Percentiles rank a stretch among this genome's conserved stretches.
Conservation (phyloP, 805 yeast genomes). For the Blastobotrys robertii region DNA sequence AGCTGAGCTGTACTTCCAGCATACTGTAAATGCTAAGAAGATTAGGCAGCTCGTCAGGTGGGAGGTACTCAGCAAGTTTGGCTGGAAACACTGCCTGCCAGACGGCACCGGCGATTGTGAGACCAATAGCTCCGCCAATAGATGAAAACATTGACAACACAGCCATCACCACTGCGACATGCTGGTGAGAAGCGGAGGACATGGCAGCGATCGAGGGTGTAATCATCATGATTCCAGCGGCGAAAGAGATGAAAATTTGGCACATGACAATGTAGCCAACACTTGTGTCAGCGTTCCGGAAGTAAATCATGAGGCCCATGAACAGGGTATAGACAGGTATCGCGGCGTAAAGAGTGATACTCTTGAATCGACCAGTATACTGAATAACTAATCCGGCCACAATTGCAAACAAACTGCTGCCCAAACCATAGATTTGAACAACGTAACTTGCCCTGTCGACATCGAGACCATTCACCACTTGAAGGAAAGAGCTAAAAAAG, state of each 20-base stretch:
- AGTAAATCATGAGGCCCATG: constrained; percentile 44
- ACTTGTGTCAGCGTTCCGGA: constrained; percentile 38
- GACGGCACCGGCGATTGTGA: constrained; percentile 49
- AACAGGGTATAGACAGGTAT: constrained; percentile 44
- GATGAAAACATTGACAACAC: constrained; percentile 41
- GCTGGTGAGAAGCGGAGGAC: constrained; percentile 44
- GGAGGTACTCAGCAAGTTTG: constrained; percentile 21
- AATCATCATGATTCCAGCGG: constrained; percentile 54
- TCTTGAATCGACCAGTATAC: constrained; percentile 38
- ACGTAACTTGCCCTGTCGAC: constrained; percentile 41
- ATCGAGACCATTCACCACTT: constrained; percentile 49
- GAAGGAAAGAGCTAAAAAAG: constrained; percentile 48
- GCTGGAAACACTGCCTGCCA: constrained; percentile 37
- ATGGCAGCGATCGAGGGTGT: constrained; percentile 44
- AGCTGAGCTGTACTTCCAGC: constrained; percentile 6
- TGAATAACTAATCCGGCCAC: constrained; percentile 28
- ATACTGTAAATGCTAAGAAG: constrained; percentile 11
- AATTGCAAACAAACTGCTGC: constrained; percentile 38
- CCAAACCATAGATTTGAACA: constrained; percentile 10
- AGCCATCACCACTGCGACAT: constrained; percentile 46
- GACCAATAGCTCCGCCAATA: constrained; percentile 51
- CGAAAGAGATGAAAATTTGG: constrained; percentile 50
- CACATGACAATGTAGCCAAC: constrained; percentile 49
- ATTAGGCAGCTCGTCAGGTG: constrained; percentile 15
- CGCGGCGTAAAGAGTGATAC: constrained; percentile 38